Evolutionary conservation across 441 rosid species (phyloP), one percentile per base, ranked within the genome.

Genomic region (Populus trichocarpa): DNA sequence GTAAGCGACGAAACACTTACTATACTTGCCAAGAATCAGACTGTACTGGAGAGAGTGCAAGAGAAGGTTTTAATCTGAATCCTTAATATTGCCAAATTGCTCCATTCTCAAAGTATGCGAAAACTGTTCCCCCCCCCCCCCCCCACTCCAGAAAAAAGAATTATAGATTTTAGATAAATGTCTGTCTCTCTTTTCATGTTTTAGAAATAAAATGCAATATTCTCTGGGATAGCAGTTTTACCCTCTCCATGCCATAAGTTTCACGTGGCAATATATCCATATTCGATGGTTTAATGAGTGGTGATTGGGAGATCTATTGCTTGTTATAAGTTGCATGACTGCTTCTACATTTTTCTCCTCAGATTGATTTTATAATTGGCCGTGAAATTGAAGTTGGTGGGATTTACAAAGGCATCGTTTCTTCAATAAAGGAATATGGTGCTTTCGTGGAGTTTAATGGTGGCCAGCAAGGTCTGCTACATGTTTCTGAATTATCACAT

Each of bases 361-460:
- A 96, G 99, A 86, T 96, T 84, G 96, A 94, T 76, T 88, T 86
- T 80, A 84, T 86, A 70, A 80, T 93, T 83, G 98, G 98, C 77
- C 91, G 97, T 53, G 95, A 96, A 87, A 92, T 96, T 79, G 92
- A 88, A 84, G 89, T 93, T 78, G 98, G 98, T 78, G 95, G 95
- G 18, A 78, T 89, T 71, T 96, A 94, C 84, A 93, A 90, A 87
- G 99, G 99, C 73, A 84, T 90, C 66, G 96, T 96, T 79, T 84
- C 91, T 79, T 93, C 99, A 70, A 81, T 96, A 46, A 96, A 96
- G 87, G 98, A 96, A 84, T 96, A 94, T 69, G 99, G 99, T 72
- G 99, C 99, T 61, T 94, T 96, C 75, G 92, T 96, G 83, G 98
- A 94, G 90, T 96, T 96, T 69, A 93, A 85, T 84, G 99, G 99